A percentile compares a stretch with the other conserved stretches of the same genome.
phyloP scores from a whole-genome alignment of 345 rosid genomes.

The Linum lewisii region DNA sequence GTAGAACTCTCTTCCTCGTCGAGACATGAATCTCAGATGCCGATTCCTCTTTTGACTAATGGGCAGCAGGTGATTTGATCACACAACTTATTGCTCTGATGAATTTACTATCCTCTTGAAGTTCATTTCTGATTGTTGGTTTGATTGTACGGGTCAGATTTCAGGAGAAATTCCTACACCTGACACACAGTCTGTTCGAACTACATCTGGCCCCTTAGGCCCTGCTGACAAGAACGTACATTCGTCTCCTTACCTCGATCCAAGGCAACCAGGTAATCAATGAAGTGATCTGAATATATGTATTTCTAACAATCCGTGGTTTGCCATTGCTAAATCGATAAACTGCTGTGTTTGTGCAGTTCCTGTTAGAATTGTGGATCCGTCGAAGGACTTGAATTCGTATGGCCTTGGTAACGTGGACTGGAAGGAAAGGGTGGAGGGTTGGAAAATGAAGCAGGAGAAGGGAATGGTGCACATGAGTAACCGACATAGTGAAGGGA shows the following conservation, averaged over 20 bases:
- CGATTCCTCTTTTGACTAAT: constrained; percentile 87
- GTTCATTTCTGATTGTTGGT: not conserved
- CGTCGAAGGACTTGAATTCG: constrained; percentile 93
- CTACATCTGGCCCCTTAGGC: constrained; percentile 97
- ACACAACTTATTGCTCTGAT: not conserved
- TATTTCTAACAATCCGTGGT: too few relatives aligned
- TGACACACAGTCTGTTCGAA: constrained; percentile 85
- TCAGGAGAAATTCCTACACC: constrained; percentile 97
- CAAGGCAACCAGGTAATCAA: constrained; percentile 89
- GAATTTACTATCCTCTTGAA: not conserved
- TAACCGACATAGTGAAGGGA: constrained; percentile 66
- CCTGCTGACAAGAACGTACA: constrained; percentile 68
- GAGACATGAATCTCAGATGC: constrained; percentile 81
- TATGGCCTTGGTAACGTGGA: constrained; percentile 96
- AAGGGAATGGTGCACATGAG: constrained; percentile 65
- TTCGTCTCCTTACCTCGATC: constrained; percentile 90
- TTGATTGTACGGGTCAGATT: constrained; percentile 34
- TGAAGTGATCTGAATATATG: constrained; percentile 8
- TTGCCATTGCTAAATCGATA: constrained; percentile 15
- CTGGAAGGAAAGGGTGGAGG: constrained; percentile 99
- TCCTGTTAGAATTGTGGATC: constrained; percentile 96
- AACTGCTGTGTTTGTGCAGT: constrained; percentile 35
- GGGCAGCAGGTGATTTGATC: constrained; percentile 60
- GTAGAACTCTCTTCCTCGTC: constrained; percentile 75
- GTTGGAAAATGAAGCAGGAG: constrained; percentile 99